These are phyloP conservation scores for Pythium apleroticum DNA, from an alignment of 352 stramenopile genomes.

Conservation along the genomic window DNA sequence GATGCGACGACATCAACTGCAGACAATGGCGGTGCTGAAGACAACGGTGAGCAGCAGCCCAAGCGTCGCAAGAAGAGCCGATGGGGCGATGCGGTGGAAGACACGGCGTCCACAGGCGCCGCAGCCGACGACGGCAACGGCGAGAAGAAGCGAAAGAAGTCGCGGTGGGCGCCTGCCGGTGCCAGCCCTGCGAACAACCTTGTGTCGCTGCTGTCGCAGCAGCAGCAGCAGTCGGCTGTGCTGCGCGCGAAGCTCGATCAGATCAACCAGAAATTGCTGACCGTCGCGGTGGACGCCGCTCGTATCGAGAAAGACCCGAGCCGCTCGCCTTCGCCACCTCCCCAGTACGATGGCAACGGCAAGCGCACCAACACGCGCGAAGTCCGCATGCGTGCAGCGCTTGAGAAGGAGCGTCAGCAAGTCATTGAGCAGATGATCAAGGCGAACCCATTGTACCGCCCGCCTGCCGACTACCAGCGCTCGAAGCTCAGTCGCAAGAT, in stretches of 20 bases:
- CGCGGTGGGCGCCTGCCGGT: slow-evolving; percentile 62
- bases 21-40: neutral
- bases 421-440: slow-evolving; percentile 96
- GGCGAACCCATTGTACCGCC: slow-evolving; percentile 91
- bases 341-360: slow-evolving; percentile 95
- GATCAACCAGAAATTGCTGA: slow-evolving; percentile 73
- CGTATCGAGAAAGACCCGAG: slow-evolving; percentile 86
- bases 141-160: slow-evolving; percentile 79
- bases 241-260: slow-evolving; percentile 72
- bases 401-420: slow-evolving; percentile 89
- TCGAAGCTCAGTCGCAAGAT: slow-evolving; percentile 96
- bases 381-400: slow-evolving; percentile 90
- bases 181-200: slow-evolving; percentile 41
- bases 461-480: slow-evolving; percentile 86
- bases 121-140: slow-evolving; percentile 25
- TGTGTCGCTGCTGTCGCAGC: slow-evolving; percentile 37
- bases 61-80: slow-evolving; percentile 84
- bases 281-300: slow-evolving; percentile 79
- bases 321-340: slow-evolving; percentile 89
- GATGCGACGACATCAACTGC: neutral
- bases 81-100: slow-evolving; percentile 71
- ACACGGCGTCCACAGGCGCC: slow-evolving; percentile 23
- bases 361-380: slow-evolving; percentile 97
- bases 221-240: slow-evolving; percentile 73
- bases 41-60: slow-evolving; percentile 22